A percentile compares a stretch with the other conserved stretches of the same genome.
These are phyloP conservation scores for Dipodascus albidus DNA, from an alignment of 805 yeast species.

Conservation along the genomic window DNA sequence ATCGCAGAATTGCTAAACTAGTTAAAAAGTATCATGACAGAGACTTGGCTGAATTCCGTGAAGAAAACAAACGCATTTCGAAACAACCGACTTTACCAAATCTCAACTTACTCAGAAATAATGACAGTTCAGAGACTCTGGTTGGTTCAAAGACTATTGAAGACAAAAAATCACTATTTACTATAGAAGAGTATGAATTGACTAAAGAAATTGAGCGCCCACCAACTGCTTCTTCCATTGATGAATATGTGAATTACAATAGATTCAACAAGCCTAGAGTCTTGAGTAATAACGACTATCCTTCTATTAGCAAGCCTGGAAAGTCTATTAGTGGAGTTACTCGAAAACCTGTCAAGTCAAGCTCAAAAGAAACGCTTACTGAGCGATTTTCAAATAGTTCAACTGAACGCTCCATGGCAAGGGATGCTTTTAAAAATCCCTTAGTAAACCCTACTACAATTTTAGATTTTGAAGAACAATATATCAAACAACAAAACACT, in stretches of 20 bases:
- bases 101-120: conserved; percentile 3
- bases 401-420: no score
- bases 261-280: background rate
- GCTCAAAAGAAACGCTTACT: no score
- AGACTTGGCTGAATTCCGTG: conserved; percentile 18
- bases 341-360: no score
- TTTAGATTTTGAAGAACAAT: background rate
- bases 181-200: background rate
- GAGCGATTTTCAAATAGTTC: no score
- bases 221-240: background rate
- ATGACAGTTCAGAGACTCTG: background rate
- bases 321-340: no score
- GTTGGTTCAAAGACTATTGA: background rate
- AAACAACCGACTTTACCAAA: conserved; percentile 21
- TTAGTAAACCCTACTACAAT: background rate
- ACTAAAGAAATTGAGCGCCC: background rate
- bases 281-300: background rate
- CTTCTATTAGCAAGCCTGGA: background rate
- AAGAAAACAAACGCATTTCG: conserved; percentile 17
- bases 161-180: background rate
- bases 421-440: background rate
- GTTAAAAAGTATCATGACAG: conserved; percentile 31
- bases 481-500: background rate
- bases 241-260: background rate
- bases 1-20: conserved; percentile 42